Conservation (phyloP, 257 asterid species). For the Rauvolfia tetraphylla region DNA sequence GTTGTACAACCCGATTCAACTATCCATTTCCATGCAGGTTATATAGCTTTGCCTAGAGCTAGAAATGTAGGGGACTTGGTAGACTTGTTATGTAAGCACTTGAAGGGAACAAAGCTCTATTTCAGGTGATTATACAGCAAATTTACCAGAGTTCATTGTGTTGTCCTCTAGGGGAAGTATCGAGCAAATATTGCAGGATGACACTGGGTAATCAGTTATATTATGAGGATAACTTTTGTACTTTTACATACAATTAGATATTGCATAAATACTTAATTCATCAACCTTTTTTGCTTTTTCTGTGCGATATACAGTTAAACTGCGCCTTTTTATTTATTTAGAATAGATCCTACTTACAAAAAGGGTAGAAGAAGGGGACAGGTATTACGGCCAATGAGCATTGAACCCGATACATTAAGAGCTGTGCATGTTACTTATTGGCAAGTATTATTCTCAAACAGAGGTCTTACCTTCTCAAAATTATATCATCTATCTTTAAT, state of each 20-base stretch:
- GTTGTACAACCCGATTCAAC: neutral
- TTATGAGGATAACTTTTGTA: neutral
- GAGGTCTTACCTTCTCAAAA: no score
- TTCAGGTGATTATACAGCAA: neutral
- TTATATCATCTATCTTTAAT: no score
- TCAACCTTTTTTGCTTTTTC: neutral
- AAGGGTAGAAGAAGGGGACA: no score
- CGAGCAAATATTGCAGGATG: neutral
- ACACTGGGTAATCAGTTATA: neutral
- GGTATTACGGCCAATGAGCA: no score
- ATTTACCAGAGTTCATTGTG: neutral
- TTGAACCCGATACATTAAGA: no score
- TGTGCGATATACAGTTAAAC: no score
- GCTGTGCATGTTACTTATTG: no score
- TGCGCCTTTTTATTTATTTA: no score
- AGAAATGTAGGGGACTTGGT: neutral
- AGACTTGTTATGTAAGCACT: neutral
- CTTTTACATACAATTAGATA: no score
- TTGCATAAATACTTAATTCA: neutral
- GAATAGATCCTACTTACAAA: no score
- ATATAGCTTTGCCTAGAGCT: neutral
- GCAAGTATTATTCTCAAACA: no score
- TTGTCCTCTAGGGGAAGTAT: neutral
- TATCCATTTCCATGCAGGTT: neutral
- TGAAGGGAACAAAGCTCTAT: neutral